A percentile compares a stretch with the other conserved stretches of the same genome.
phyloP scores from a whole-genome alignment of 2,329 filamentous ascomycete genomes.

The Aspergillus unguis region DNA sequence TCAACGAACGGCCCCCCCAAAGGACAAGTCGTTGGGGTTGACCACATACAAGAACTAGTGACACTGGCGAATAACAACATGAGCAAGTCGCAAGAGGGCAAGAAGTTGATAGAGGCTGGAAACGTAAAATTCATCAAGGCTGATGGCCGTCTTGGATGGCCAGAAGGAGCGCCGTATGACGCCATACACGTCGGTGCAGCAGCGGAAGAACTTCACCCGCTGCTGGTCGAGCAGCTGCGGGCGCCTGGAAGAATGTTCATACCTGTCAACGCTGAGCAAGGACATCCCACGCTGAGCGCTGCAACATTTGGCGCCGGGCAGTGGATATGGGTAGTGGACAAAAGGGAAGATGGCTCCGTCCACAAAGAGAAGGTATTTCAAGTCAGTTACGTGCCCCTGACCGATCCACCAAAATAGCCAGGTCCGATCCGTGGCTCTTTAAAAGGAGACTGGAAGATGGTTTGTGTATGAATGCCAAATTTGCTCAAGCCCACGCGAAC shows the following conservation, averaged over 20 bases:
- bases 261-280: conserved; percentile 53
- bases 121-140: conserved; percentile 70
- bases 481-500: too few species aligned
- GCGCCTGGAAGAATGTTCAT: conserved; percentile 71
- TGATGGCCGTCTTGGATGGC: conserved; percentile 68
- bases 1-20: conserved; percentile 27
- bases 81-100: conserved; percentile 59
- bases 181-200: conserved; percentile 94
- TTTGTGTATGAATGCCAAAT: too few species aligned
- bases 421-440: background rate
- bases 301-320: conserved; percentile 42
- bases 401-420: conserved; percentile 51
- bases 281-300: conserved; percentile 19
- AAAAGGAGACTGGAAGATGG: too few species aligned
- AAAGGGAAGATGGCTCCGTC: conserved; percentile 57
- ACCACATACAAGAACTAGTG: conserved; percentile 66
- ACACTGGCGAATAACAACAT: conserved; percentile 65
- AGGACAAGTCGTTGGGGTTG: conserved; percentile 65
- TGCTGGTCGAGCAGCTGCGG: conserved; percentile 72
- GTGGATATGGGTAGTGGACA: conserved; percentile 63
- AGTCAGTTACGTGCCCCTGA: conserved; percentile 63
- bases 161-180: conserved; percentile 67
- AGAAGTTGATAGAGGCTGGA: conserved; percentile 58
- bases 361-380: conserved; percentile 57
- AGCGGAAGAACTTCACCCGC: conserved; percentile 67